These are phyloP conservation scores for Ajuga chamaepitys DNA, from an alignment of 257 asterid genomes.

Conservation along the genomic window DNA sequence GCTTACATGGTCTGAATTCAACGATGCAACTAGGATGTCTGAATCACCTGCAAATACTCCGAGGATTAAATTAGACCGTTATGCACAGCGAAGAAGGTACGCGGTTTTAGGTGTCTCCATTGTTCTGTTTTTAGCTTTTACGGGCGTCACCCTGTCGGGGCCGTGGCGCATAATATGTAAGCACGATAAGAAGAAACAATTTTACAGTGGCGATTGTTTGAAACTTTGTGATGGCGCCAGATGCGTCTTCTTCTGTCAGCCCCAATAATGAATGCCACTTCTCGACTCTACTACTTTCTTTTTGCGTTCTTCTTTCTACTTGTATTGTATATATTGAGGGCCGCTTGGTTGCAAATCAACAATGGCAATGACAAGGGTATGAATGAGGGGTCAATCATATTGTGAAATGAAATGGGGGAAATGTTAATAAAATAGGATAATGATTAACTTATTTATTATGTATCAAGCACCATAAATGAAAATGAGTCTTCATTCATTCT, in stretches of 20 bases:
- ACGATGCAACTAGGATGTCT: not conserved
- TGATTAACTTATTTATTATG: too few species aligned
- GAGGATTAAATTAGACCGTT: not conserved
- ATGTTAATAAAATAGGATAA: too few species aligned
- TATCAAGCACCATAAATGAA: too few species aligned
- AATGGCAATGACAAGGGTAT: too few species aligned
- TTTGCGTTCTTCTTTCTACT: too few species aligned
- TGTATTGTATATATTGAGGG: too few species aligned
- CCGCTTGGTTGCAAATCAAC: too few species aligned
- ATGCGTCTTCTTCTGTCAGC: constrained; percentile 12
- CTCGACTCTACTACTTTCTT: too few species aligned
- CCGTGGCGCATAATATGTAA: constrained; percentile 20
- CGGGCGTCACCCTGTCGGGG: constrained; percentile 12
- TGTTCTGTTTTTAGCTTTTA: constrained; percentile 10
- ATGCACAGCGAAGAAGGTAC: constrained; percentile 1
- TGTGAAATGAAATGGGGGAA: too few species aligned
- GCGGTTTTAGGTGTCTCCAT: not conserved
- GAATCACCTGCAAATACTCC: not conserved
- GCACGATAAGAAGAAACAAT: constrained; percentile 5
- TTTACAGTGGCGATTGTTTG: constrained; percentile 3
- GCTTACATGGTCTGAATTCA: constrained; percentile 8
- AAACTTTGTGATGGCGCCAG: not conserved
- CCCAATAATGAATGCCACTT: not conserved
- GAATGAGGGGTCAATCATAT: too few species aligned
- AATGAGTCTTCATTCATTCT: too few species aligned